Base-by-base conservation (phyloP, 768 basidiomycete species). In the Tubosaeta brunneosetosa region DNA sequence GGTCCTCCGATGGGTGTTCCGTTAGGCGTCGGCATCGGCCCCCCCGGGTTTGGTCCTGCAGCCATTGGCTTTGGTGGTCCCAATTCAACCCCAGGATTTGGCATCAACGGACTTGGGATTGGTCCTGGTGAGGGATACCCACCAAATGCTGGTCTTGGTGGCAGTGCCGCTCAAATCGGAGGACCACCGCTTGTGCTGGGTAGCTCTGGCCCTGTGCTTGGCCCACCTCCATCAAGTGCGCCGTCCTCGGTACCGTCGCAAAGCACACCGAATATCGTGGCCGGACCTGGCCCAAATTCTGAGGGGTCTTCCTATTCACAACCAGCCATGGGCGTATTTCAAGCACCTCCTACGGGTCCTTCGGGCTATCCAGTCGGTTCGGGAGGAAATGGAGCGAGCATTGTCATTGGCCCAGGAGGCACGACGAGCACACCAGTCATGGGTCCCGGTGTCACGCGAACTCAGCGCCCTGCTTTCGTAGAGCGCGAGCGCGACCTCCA, bases 401-500 rank as follows among this genome's bases (percentile, higher is more conserved):
- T 64, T 26, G 63, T 64, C 27, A 64, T 64, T 6, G 63, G 63
- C n/a, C 63, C 63, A 1, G 64, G 63, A 40, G 61, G 63, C 9
- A 31, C 61, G 19, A 53, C 63, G 22, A 66, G 52, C 9, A 51
- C 56, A 12, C 51, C 56, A 6, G 48, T 34, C 27, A 46, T 55
- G 13, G 61, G 61, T 17, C 52, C 55, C 17, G 66, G 55, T 27
- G 61, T 61, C 13, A 10, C 52, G 19, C 61, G 65, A 40, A 59
- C 57, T 11, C 65, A 58, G 36, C 65, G 66, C 25, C 57, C 63
- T 1, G 53, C 46, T n/a, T 63, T 32, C 57, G 75, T 74, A 56
- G 73, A 73, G 7, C 65, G 66, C 47, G 51, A 65, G 41, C 60
- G 58, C 1, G 65, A 61, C 7, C 33, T 55, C 6, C 63, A 60